phyloP scores from a whole-genome alignment of 805 yeast genomes.

The Saccharomycopsis capsularis region DNA sequence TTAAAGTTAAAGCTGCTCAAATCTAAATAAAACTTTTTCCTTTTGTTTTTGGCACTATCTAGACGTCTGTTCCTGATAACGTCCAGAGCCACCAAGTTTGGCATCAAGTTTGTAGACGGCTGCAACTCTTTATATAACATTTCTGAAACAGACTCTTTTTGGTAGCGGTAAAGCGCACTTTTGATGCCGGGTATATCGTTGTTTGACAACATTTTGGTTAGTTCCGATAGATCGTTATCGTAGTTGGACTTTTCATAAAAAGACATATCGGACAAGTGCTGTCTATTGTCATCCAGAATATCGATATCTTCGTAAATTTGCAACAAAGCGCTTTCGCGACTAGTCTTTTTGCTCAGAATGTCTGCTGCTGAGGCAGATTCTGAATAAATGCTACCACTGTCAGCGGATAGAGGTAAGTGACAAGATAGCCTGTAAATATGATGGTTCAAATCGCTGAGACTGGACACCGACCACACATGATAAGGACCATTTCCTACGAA shows the following conservation, averaged over 20 bases:
- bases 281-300: constrained; percentile 19
- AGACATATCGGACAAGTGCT: constrained; percentile 13
- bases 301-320: constrained; percentile 18
- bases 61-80: no score
- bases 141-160: constrained; percentile 49
- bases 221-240: constrained; percentile 19
- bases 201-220: constrained; percentile 25
- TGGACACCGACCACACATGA: no score
- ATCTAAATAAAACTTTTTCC: constrained; percentile 33
- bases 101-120: constrained; percentile 30
- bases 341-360: no score
- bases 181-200: constrained; percentile 40
- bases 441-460: no score
- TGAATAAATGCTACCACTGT: no score
- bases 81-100: constrained; percentile 30
- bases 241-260: no score
- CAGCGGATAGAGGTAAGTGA: no score
- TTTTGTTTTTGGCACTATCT: constrained; percentile 17
- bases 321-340: no score
- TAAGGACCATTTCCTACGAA: constrained; percentile 21
- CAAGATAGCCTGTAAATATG: no score
- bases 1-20: constrained; percentile 28
- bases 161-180: constrained; percentile 49
- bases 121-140: constrained; percentile 50
- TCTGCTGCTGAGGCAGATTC: no score